A percentile compares a stretch with the other conserved stretches of the same genome.
phyloP scores from a whole-genome alignment of 176 grass and related monocot species.

The Cenchrus purpureus region DNA sequence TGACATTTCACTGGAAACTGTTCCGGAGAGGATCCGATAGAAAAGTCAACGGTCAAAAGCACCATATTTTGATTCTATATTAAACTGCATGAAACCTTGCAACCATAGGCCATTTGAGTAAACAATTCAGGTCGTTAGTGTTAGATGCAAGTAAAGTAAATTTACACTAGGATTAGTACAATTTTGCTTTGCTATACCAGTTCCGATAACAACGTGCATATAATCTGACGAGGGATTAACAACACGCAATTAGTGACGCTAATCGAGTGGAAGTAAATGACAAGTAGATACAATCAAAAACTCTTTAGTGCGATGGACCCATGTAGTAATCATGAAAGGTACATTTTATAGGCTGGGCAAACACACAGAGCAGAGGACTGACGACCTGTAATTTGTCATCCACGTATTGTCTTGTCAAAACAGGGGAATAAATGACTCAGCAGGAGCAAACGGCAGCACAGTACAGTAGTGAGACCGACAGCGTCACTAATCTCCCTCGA shows the following conservation, averaged over 20 bases:
- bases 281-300: background rate
- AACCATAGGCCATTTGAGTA: conserved; percentile 23
- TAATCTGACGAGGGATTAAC: background rate
- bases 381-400: conserved; percentile 42
- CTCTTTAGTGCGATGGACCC: background rate
- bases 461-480: background rate
- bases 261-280: background rate
- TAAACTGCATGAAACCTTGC: conserved; percentile 19
- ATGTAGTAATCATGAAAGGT: conserved; percentile 36
- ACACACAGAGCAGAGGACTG: background rate
- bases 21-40: background rate
- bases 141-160: background rate
- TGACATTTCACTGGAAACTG: no score
- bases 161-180: background rate
- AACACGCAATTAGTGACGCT: background rate
- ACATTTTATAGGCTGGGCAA: conserved; percentile 25
- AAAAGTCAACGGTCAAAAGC: conserved; percentile 1
- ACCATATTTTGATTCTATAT: background rate
- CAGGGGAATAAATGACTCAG: conserved; percentile 6
- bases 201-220: background rate
- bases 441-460: background rate
- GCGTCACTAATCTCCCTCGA: background rate
- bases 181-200: background rate
- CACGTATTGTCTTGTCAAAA: conserved; percentile 6
- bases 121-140: conserved; percentile 15